Evolutionary conservation across 352 stramenopile species (phyloP), one percentile per base, ranked within the genome.

Genomic region (Globisporangium recalcitrans): DNA sequence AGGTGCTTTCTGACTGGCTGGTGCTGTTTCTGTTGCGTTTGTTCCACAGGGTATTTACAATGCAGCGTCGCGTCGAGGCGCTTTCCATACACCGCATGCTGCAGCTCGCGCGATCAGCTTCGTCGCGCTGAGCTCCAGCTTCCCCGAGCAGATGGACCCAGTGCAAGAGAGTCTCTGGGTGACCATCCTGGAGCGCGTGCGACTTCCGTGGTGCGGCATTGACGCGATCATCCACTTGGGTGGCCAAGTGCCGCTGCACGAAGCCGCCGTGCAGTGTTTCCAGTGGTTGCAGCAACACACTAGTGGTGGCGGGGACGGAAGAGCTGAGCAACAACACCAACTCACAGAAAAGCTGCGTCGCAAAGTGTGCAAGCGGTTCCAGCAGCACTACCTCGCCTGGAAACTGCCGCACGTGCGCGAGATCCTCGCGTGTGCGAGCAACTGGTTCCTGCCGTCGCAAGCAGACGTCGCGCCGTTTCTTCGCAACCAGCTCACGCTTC

Each of bases 381-480:
- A 91, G 57, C 82, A 93, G 63, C 77, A 86, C 29, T 93, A 93
- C 32, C 60, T 77, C 5, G 75, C 55, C 32, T 93, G 82, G 82
- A 90, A 87, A 52, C 52, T 90, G 13, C 84, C 84, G 1, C 79
- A 77, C 24, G 61, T 88, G 22, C 78, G 78, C 22, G 75, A 90
- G 65, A 68, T 87, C 1, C 62, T 93, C 9, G 75, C 76, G 8
- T 62, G 74, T 34, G 72, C 54, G n/a, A 91, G 78, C 54, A 87
- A 93, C 54, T 87, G 75, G 75, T 90, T 91, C 53, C 8, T 90
- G 0, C 68, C 70, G 0, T 71, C 77, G 4, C 77, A 89, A 51
- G 69, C 77, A 0, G 84, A 93, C 31, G 44, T 90, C 2, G 84
- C 80, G 0, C 82, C 77, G 19, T 89, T 90, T 59, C 77, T 80